phyloP scores from a whole-genome alignment of 495 filamentous ascomycete species.

The Xylaria scruposa region DNA sequence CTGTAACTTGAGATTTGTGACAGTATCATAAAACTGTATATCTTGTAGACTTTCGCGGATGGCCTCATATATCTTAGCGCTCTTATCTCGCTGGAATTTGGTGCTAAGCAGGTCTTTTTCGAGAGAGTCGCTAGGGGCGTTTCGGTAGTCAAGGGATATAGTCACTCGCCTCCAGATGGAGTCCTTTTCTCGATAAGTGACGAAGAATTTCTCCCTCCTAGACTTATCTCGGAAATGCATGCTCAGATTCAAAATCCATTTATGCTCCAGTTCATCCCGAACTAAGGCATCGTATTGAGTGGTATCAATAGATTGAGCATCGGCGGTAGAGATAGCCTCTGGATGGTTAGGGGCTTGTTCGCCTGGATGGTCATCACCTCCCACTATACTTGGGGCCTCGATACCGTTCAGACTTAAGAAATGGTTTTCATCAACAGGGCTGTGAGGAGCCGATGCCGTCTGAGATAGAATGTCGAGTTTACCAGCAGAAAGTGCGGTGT shows the following conservation, averaged over 20 bases:
- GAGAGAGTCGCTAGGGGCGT: slow-evolving; percentile 78
- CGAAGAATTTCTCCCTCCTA: slow-evolving; percentile 96
- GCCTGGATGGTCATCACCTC: slow-evolving; percentile 29
- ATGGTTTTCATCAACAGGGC: slow-evolving; percentile 42
- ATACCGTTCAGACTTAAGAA: slow-evolving; percentile 36
- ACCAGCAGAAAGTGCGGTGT: slow-evolving; percentile 25
- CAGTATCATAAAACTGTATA: slow-evolving; percentile 94
- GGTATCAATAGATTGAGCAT: slow-evolving; percentile 54
- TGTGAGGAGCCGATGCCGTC: slow-evolving; percentile 37
- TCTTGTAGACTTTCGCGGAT: slow-evolving; percentile 89
- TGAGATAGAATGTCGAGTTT: slow-evolving; percentile 28
- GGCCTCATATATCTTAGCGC: slow-evolving; percentile 91
- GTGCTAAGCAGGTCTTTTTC: slow-evolving; percentile 81
- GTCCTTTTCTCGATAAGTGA: slow-evolving; percentile 82
- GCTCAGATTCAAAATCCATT: slow-evolving; percentile 96
- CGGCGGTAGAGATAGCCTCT: slow-evolving; percentile 40
- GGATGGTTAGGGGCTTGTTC: slow-evolving; percentile 25
- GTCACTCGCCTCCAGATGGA: slow-evolving; percentile 88
- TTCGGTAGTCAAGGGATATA: slow-evolving; percentile 91
- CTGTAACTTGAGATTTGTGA: slow-evolving; percentile 94
- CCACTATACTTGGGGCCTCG: slow-evolving; percentile 28
- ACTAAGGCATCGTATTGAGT: slow-evolving; percentile 65
- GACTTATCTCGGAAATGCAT: slow-evolving; percentile 98
- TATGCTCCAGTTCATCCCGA: slow-evolving; percentile 80
- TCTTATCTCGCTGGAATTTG: slow-evolving; percentile 91